Evolutionary conservation across 75 land plant genomes (phyloP).

Genomic region (Sequoiadendron giganteum): DNA sequence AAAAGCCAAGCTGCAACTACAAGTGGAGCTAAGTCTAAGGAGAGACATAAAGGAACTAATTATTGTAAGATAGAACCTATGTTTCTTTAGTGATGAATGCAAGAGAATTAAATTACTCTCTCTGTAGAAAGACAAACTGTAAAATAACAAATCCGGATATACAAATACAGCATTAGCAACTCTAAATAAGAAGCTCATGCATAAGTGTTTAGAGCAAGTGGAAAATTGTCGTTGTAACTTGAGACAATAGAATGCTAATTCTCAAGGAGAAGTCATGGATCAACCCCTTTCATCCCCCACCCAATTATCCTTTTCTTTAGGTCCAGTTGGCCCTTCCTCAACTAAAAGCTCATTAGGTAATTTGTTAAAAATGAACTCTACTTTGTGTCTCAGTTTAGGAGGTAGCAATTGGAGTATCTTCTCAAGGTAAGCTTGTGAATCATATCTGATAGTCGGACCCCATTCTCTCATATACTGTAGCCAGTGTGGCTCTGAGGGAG

Average conservation of each 20-base stretch:
- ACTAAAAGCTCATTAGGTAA: slow-evolving; percentile 64
- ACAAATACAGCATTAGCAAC: neutral
- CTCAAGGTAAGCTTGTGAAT: slow-evolving; percentile 34
- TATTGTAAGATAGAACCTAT: neutral
- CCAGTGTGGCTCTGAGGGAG: slow-evolving; percentile 67
- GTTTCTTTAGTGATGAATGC: neutral
- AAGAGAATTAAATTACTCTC: neutral
- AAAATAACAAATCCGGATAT: neutral
- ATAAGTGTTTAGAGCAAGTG: neutral
- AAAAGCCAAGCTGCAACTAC: neutral
- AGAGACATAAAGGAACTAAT: neutral
- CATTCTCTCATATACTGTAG: slow-evolving; percentile 67
- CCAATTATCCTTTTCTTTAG: slow-evolving; percentile 69
- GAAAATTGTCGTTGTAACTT: neutral
- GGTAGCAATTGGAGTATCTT: slow-evolving; percentile 48
- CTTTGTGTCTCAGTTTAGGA: slow-evolving; percentile 23
- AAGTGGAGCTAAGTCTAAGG: neutral
- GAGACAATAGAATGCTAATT: neutral
- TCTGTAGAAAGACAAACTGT: neutral
- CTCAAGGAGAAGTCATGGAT: neutral
- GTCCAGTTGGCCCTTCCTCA: slow-evolving; percentile 86
- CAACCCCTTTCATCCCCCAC: slow-evolving; percentile 52
- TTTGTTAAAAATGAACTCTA: slow-evolving; percentile 41
- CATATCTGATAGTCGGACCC: slow-evolving; percentile 70
- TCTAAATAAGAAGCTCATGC: neutral